Evolutionary conservation across 1,139 yeast genomes (phyloP), one percentile per base, ranked within the genome.

Genomic region (Debaryomyces sp.): DNA sequence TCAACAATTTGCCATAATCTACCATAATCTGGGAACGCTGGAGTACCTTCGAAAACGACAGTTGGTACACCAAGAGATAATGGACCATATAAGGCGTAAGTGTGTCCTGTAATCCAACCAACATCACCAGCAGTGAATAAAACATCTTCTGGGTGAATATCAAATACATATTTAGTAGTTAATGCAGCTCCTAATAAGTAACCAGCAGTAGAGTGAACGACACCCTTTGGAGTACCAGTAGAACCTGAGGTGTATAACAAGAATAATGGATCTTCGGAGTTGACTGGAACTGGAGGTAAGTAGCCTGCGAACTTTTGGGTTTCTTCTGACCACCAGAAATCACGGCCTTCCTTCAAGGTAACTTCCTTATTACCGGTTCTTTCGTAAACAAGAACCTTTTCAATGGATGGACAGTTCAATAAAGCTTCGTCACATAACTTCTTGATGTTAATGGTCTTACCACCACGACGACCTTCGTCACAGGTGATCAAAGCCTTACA

Each of bases 71-170:
- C 99, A 50, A 90, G 78, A 45, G 84, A 71, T 62, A 94, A 81
- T 49, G 99, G 98, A 55, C 98, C 98, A 67, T 94, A 94, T 53
- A 92, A 77, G 33, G 96, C 97, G 65, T 94, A 94, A 34, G 98
- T 87, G 73, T 94, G 99, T 61, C 99, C 99, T 36, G 99, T 94
- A 67, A 94, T 94, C 99, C 99, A 94, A 68, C 99, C 99, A 47
- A 94, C 96, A 70, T 94, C 99, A 68, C 98, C 98, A 47, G 98
- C 97, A 46, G 98, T 92, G 79, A 94, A 94, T 53, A 94, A 77
- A 47, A 88, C 81, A 70, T 94, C 99, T 61, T 88, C 87, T 47
- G 85, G 82, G 67, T 90, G 96, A 50, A 94, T 80, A 70, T 95
- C 99, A 67, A 94, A 94, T 50, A 92, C 89, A 70, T 92, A 94